Percentiles rank a stretch among this genome's conserved stretches.
These are phyloP conservation scores for Ambispora gerdemannii DNA, from an alignment of 192 early-diverging fungal genomes.

Conservation along the genomic window DNA sequence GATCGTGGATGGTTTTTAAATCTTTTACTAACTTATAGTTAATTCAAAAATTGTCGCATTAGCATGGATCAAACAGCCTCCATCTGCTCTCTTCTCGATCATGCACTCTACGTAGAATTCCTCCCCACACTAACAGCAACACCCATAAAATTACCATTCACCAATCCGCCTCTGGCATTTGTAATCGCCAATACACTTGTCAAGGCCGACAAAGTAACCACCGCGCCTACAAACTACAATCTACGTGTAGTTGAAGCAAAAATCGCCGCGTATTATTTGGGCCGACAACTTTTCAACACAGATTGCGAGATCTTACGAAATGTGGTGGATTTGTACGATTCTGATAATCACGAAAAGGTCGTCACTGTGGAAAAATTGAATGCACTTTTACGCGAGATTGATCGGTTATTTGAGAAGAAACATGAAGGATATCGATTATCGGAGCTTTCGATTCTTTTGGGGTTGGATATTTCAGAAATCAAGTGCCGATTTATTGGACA, in stretches of 20 bases:
- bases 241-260: slow-evolving; percentile 89
- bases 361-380: slow-evolving; percentile 40
- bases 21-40: neutral
- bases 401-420: slow-evolving; percentile 35
- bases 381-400: slow-evolving; percentile 41
- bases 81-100: slow-evolving; percentile 67
- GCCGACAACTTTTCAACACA: slow-evolving; percentile 22
- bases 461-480: slow-evolving; percentile 39
- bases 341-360: slow-evolving; percentile 38
- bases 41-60: slow-evolving; percentile 42
- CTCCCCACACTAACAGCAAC: slow-evolving; percentile 62
- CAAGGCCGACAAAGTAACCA: slow-evolving; percentile 80
- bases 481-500: slow-evolving; percentile 42
- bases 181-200: slow-evolving; percentile 90
- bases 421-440: slow-evolving; percentile 28
- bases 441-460: slow-evolving; percentile 36
- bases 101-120: slow-evolving; percentile 79
- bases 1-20: neutral
- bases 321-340: slow-evolving; percentile 50
- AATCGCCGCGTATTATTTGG: slow-evolving; percentile 57
- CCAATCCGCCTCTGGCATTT: slow-evolving; percentile 59
- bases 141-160: slow-evolving; percentile 63
- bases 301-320: slow-evolving; percentile 40
- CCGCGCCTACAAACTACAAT: slow-evolving; percentile 88
- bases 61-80: slow-evolving; percentile 94